These are phyloP conservation scores for Ustilago xerochloae DNA, from an alignment of 1,284 basidiomycete species.

Conservation along the genomic window DNA sequence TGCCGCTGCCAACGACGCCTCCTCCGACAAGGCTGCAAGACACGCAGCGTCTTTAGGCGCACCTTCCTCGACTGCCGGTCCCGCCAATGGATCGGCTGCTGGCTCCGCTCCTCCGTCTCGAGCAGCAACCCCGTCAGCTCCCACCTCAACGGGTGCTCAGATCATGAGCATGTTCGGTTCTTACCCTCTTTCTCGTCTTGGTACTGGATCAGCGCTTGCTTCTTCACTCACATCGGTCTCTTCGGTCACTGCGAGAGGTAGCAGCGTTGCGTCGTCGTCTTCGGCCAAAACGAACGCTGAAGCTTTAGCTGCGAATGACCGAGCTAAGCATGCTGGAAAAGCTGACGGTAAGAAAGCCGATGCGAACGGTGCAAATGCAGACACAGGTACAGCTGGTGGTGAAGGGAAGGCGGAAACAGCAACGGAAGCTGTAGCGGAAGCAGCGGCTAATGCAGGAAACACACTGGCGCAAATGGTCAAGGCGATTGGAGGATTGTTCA, in stretches of 20 bases:
- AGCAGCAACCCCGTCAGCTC: conserved; percentile 34
- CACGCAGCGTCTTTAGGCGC: conserved; percentile 2
- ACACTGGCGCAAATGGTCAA: conserved; percentile 27
- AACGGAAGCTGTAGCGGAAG: conserved; percentile 17
- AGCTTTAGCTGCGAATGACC: conserved; percentile 31
- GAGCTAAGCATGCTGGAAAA: conserved; percentile 27
- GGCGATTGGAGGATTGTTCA: conserved; percentile 14
- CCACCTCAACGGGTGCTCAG: conserved; percentile 36
- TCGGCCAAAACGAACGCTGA: conserved; percentile 42
- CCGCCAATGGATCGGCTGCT: conserved; percentile 29
- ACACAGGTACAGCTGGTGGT: not conserved
- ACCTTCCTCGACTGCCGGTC: conserved; percentile 2
- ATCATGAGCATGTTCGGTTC: conserved; percentile 60
- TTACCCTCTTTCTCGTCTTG: conserved; percentile 57
- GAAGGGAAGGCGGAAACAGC: not conserved
- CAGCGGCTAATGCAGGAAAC: conserved; percentile 23
- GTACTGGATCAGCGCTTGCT: conserved; percentile 36
- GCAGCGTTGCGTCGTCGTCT: conserved; percentile 36
- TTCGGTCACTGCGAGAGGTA: conserved; percentile 51
- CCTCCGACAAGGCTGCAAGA: conserved; percentile 9
- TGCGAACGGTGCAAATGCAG: not conserved
- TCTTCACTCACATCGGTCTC: conserved; percentile 51
- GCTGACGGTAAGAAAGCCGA: conserved; percentile 7
- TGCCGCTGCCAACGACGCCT: not conserved
- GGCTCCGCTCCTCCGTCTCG: conserved; percentile 38